Evolutionary conservation across 495 filamentous ascomycete genomes (phyloP).

Genomic region (Penicillium ucsense): DNA sequence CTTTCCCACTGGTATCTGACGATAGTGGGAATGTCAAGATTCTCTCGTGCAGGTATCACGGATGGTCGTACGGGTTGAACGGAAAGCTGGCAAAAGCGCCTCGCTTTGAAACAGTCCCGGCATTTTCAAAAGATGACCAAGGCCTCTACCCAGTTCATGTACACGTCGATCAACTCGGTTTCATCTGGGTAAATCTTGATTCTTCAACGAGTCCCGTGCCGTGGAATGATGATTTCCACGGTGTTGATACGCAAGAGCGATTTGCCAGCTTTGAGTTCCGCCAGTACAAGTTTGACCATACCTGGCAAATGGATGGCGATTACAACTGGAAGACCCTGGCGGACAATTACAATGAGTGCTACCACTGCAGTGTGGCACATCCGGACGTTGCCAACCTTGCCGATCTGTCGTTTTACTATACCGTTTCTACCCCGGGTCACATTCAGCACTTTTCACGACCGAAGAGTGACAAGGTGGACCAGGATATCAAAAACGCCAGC

Average conservation of each 20-base stretch:
- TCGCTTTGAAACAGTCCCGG: conserved; percentile 40
- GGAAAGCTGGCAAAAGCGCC: conserved; percentile 51
- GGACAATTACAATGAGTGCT: conserved; percentile 49
- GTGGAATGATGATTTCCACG: conserved; percentile 39
- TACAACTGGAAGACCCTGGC: conserved; percentile 47
- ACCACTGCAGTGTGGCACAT: conserved; percentile 41
- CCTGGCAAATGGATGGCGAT: conserved; percentile 38
- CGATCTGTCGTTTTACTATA: conserved; percentile 33
- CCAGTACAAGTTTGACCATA: conserved; percentile 41
- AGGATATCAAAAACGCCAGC: conserved; percentile 28
- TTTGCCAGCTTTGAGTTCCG: conserved; percentile 35
- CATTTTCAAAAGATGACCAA: conserved; percentile 44
- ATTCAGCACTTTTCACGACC: conserved; percentile 35
- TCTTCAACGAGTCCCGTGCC: conserved; percentile 27
- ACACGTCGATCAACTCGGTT: conserved; percentile 36
- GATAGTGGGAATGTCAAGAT: conserved; percentile 37
- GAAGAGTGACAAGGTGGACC: conserved; percentile 25
- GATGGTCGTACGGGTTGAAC: conserved; percentile 48
- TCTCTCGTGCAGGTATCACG: conserved; percentile 50
- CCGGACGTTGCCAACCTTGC: conserved; percentile 34
- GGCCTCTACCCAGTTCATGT: conserved; percentile 35
- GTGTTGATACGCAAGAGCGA: conserved; percentile 31
- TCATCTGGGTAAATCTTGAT: conserved; percentile 45
- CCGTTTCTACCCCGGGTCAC: conserved; percentile 27
- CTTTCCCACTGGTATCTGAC: conserved; percentile 43